phyloP scores from a whole-genome alignment of 202 grass and related monocot genomes.

The Sporobolus alterniflorus region DNA sequence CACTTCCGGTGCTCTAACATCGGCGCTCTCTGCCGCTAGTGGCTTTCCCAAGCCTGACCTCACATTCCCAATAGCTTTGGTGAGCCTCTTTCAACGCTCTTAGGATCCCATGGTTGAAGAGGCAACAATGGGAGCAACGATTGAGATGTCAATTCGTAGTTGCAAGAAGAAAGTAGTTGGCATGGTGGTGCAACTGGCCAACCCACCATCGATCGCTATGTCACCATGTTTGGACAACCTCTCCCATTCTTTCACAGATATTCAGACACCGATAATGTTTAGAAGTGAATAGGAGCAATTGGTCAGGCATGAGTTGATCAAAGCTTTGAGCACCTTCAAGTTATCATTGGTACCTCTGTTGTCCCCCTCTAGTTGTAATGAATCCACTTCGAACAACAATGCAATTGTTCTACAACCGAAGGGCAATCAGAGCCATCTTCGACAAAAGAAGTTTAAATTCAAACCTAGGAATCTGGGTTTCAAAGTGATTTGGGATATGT shows the following conservation, averaged over 20 bases:
- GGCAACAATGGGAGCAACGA: not conserved
- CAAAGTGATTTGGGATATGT: not conserved
- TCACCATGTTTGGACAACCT: not conserved
- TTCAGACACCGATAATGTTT: not conserved
- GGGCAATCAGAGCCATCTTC: not conserved
- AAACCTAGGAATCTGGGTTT: not conserved
- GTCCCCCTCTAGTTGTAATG: not conserved
- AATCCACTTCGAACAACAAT: not conserved
- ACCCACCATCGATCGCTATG: no score
- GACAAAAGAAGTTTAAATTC: not conserved
- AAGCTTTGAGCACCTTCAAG: not conserved
- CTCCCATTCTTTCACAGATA: not conserved
- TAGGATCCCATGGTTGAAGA: not conserved
- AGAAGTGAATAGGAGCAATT: not conserved
- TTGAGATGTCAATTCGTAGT: no score
- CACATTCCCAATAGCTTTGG: no score
- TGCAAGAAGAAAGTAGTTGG: not conserved
- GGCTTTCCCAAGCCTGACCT: no score
- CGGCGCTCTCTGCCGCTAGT: no score
- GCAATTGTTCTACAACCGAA: not conserved
- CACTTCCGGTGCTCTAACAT: no score
- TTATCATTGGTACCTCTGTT: not conserved
- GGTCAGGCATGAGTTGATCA: no score
- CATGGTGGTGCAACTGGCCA: not conserved
- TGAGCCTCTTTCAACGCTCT: not conserved